Conservation (phyloP, 192 early-diverging fungal species). For the Umbelopsis sp. region DNA sequence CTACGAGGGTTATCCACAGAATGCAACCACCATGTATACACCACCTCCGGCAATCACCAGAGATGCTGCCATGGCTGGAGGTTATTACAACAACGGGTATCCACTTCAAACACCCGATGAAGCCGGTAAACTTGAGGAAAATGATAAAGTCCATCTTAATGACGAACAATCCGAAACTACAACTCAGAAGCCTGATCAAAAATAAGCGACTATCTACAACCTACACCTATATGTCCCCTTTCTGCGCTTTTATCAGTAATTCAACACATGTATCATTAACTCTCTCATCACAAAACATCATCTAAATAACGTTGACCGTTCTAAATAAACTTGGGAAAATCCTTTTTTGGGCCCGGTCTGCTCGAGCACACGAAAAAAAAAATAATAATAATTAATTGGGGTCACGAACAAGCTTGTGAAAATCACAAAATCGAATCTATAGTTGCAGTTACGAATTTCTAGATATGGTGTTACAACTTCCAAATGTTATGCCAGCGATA, state of each 20-base stretch:
- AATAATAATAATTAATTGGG: no score
- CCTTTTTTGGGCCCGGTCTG: no score
- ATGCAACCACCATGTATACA: background rate
- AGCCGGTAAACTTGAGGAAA: background rate
- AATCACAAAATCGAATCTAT: no score
- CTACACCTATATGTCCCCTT: no score
- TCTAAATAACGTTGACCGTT: background rate
- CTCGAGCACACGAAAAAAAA: no score
- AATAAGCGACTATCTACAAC: background rate
- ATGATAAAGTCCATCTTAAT: background rate
- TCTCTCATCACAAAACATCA: no score
- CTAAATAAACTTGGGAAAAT: no score
- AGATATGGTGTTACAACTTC: no score
- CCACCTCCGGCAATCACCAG: background rate
- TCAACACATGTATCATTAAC: background rate
- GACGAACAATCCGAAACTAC: background rate
- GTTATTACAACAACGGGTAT: conserved; percentile 6
- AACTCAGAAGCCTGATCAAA: conserved; percentile 6
- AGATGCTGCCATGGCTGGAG: conserved; percentile 3
- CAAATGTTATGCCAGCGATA: no score
- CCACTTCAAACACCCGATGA: background rate
- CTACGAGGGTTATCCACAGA: background rate
- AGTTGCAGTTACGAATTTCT: no score
- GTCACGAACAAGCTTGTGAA: no score
- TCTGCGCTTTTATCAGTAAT: background rate